Evolutionary conservation across 495 filamentous ascomycete species (phyloP).

Genomic region (Stereocaulon alpinum): DNA sequence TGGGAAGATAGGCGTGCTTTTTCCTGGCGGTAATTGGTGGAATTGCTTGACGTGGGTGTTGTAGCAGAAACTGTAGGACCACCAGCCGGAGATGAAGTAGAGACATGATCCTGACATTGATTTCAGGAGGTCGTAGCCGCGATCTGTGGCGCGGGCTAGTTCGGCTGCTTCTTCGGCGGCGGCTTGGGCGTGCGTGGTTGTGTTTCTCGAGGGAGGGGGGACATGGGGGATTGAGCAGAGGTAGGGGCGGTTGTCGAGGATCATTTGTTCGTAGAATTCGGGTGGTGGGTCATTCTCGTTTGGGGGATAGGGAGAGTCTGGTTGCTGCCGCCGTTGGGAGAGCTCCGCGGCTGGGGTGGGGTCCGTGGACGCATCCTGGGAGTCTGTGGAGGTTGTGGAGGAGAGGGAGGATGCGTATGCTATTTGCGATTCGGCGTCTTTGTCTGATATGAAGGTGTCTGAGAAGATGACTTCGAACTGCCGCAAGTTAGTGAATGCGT

Average conservation of each 20-base stretch:
- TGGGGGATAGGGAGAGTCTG: slow-evolving; percentile 14
- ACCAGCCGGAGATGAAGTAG: slow-evolving; percentile 89
- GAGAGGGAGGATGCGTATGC: slow-evolving; percentile 11
- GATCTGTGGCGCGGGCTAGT: slow-evolving; percentile 67
- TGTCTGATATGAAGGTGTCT: slow-evolving; percentile 60
- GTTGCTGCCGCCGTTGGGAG: slow-evolving; percentile 6
- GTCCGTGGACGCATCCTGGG: slow-evolving; percentile 22
- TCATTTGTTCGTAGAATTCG: slow-evolving; percentile 63
- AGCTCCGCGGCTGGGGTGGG: slow-evolving; percentile 19
- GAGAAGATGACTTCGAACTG: slow-evolving; percentile 79
- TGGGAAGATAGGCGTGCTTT: slow-evolving; percentile 54
- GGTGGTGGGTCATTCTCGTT: slow-evolving; percentile 11
- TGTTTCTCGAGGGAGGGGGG: slow-evolving; percentile 41
- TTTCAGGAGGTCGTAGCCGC: slow-evolving; percentile 81
- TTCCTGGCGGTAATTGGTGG: slow-evolving; percentile 62
- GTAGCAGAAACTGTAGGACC: slow-evolving; percentile 96
- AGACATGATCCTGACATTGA: slow-evolving; percentile 82
- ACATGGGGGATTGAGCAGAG: slow-evolving; percentile 80
- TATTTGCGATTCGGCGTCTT: slow-evolving; percentile 53
- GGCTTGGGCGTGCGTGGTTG: slow-evolving; percentile 44
- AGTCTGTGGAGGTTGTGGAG: slow-evolving; percentile 26
- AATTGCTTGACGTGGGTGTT: slow-evolving; percentile 81
- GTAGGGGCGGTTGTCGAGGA: slow-evolving; percentile 56
- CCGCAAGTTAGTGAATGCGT: slow-evolving; percentile 14
- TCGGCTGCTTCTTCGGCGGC: slow-evolving; percentile 75